These are phyloP conservation scores for Ambrosiella cleistominuta DNA, from an alignment of 2,329 filamentous ascomycete species.

Conservation along the genomic window DNA sequence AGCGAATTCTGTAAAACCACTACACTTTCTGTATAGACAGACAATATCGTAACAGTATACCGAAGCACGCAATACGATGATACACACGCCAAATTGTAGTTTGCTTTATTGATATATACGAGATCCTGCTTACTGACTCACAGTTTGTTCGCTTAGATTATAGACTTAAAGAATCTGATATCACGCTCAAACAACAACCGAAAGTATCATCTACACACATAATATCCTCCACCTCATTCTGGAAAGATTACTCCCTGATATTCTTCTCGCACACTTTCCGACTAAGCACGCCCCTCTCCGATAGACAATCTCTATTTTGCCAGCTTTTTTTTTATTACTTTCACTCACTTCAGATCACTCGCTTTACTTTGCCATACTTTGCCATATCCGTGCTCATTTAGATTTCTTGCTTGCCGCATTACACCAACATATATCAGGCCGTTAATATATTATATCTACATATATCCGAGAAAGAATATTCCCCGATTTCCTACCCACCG, in stretches of 20 bases:
- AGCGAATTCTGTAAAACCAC: too few relatives aligned
- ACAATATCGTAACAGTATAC: too few relatives aligned
- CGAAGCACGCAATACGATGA: too few relatives aligned
- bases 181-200: too few relatives aligned
- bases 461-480: not conserved
- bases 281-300: not conserved
- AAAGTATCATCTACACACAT: too few relatives aligned
- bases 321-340: not conserved
- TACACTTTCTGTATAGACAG: too few relatives aligned
- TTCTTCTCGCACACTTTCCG: not conserved
- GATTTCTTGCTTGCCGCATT: not conserved
- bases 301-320: not conserved
- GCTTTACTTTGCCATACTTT: conserved; percentile 1
- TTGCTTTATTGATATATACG: too few relatives aligned
- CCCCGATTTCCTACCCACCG: not conserved
- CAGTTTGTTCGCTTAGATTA: too few relatives aligned
- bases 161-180: too few relatives aligned
- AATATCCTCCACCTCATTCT: too few relatives aligned
- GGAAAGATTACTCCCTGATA: not conserved
- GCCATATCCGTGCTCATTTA: not conserved
- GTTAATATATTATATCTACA: not conserved
- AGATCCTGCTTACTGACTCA: too few relatives aligned
- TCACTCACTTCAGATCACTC: not conserved
- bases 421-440: not conserved
- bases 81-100: too few relatives aligned